These are phyloP conservation scores for Solanum tarapatanum DNA, from an alignment of 257 asterid species.

Conservation along the genomic window DNA sequence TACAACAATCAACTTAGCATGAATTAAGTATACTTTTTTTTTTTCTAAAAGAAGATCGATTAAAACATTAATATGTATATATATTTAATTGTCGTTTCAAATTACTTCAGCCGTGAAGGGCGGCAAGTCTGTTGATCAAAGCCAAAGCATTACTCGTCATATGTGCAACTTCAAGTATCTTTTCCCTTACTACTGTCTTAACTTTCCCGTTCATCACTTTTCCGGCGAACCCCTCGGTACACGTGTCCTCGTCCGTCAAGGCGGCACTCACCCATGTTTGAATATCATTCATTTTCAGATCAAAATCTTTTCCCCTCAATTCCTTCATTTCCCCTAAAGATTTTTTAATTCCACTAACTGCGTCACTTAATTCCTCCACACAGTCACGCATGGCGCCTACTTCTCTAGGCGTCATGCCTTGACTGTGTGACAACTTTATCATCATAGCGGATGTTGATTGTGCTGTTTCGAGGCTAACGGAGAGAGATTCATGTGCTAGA, in stretches of 20 bases:
- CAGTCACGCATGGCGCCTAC: conserved; percentile 19
- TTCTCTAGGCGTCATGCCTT: conserved; percentile 12
- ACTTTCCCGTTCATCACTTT: background rate
- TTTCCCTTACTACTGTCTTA: background rate
- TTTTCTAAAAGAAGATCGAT: background rate
- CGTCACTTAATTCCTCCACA: conserved; percentile 25
- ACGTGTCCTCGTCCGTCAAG: conserved; percentile 33
- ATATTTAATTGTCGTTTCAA: background rate
- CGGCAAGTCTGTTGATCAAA: conserved; percentile 26
- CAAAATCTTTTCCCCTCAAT: conserved; percentile 7
- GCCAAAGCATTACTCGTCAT: conserved; percentile 35
- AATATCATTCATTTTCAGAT: conserved; percentile 16
- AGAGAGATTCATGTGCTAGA: background rate
- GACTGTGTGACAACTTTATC: background rate
- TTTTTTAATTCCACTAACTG: conserved; percentile 11
- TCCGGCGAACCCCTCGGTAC: conserved; percentile 31
- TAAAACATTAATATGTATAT: no score
- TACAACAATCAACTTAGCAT: background rate
- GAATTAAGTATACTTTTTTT: background rate
- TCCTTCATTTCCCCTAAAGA: conserved; percentile 12
- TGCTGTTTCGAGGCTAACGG: background rate
- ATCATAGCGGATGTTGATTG: background rate
- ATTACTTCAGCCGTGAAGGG: background rate
- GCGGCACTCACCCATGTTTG: conserved; percentile 55
- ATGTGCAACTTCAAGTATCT: conserved; percentile 17